Evolutionary conservation across 805 yeast species (phyloP), one percentile per base, ranked within the genome.

Genomic region (Candida berthetii): DNA sequence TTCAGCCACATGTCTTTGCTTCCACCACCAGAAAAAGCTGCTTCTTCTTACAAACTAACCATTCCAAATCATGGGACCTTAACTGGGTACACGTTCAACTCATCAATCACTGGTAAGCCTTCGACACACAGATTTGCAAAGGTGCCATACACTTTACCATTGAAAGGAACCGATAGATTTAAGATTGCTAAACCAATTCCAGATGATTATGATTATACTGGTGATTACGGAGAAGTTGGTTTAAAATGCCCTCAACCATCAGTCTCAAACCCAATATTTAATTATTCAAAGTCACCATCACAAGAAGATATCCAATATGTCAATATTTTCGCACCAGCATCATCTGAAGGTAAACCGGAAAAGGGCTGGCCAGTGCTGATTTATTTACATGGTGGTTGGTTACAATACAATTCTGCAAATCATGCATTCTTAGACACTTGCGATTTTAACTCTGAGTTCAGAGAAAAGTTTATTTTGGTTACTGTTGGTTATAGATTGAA

Each of bases 331-430:
- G 49, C 64, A 10, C 73, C 74, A 10, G n/a, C n/a, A n/a, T n/a
- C n/a, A n/a, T n/a, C n/a, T n/a, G 47, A 58, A 3, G 54, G 50
- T 3, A 37, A 43, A 13, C 45, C 60, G 27, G 72, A 71, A n/a
- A 45, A 48, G 8, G 73, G 73, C 3, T 68, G 70, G 71, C 72
- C 72, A 4, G 72, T 68, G 15, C 40, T 59, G 40, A 46, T 64
- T 33, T 67, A 62, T 49, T 49, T 68, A 31, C 74, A 68, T 50
- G 75, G 75, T 22, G 75, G 75, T 6, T 68, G 65, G 57, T 48
- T 69, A 22, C 72, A 66, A 46, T 58, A 57, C 35, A 67, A 59
- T 8, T 42, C 52, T 6, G 65, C 66, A 9, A 50, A 52, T 37
- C 42, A 42, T 7, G 50, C 48, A 32, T 49, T 49, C 19, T 48